Evolutionary conservation across 1,284 basidiomycete species (phyloP), one percentile per base, ranked within the genome.

Genomic region (Heliocybe sulcata): DNA sequence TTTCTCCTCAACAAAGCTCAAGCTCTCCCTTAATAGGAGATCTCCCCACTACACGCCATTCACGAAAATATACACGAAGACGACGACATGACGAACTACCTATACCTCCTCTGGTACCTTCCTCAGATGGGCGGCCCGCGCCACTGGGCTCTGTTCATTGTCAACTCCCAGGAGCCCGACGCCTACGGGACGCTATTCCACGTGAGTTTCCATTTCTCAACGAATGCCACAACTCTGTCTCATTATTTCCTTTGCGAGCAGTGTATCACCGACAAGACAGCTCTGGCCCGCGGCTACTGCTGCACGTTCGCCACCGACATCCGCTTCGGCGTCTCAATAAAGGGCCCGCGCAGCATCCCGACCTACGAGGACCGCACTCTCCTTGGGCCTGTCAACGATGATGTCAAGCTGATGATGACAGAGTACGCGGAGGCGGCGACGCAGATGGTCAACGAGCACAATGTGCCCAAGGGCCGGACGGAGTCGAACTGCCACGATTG

Each of bases 401-500:
- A 52, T 35, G 55, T 58, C 23, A 56, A 57, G 45, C 54, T 53
- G 27, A 60, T 60, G 59, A 55, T 61, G 59, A 58, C 58, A 26
- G 60, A 61, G 52, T 61, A 61, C 53, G 58, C 59, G 55, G 60
- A 58, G 52, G 57, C 60, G 27, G 60, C 57, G 20, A 58, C 59
- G 25, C 57, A 60, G 47, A 54, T 61, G 51, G 58, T 61, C 48
- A 61, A 61, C 55, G 60, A 61, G 45, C 51, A 55, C 38, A 59
- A 59, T 51, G 54, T 14, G 23, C 55, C 31, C 35, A 48, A 51
- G 23, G 42, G 60, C 35, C 56, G 60, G 26, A 59, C 59, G 3
- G 59, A 60, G 53, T 52, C 23, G 33, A 61, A 61, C 45, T 61
- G 60, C 50, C 60, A 61, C 47, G 59, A 61, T 52, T 61, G 60